phyloP scores from a whole-genome alignment of 108 stramenopile species.

The Nitzschia palea region DNA sequence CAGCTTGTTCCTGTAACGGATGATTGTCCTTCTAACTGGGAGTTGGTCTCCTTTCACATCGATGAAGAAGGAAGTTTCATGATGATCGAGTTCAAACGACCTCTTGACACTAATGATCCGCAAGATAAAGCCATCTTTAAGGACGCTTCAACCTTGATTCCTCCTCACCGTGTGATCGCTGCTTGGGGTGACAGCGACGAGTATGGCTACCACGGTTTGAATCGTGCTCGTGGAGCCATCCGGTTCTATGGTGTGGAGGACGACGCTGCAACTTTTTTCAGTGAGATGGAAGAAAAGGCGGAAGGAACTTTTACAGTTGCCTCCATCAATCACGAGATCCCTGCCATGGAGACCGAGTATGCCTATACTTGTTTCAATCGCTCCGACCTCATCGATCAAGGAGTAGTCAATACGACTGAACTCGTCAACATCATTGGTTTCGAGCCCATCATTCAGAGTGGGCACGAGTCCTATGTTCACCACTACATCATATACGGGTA shows the following conservation, averaged over 20 bases:
- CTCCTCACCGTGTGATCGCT: conserved; percentile 49
- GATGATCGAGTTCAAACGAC: conserved; percentile 54
- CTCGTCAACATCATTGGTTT: conserved; percentile 29
- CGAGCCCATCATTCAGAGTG: conserved; percentile 31
- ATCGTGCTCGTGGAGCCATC: conserved; percentile 34
- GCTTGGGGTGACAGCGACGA: conserved; percentile 57
- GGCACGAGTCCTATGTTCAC: conserved; percentile 38
- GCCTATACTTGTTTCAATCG: conserved; percentile 38
- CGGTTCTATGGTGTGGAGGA: conserved; percentile 36
- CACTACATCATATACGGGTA: conserved; percentile 33
- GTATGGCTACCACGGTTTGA: conserved; percentile 46
- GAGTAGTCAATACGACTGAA: conserved; percentile 21
- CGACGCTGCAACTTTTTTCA: conserved; percentile 18
- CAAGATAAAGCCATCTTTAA: conserved; percentile 44
- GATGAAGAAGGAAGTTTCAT: conserved; percentile 37
- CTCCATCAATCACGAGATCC: conserved; percentile 27
- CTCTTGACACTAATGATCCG: conserved; percentile 45
- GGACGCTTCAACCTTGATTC: conserved; percentile 21
- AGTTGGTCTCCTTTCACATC: conserved; percentile 8
- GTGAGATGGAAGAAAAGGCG: conserved; percentile 16
- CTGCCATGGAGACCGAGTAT: conserved; percentile 42
- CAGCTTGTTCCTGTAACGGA: conserved; percentile 18
- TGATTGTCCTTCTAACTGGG: conserved; percentile 53
- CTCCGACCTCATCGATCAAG: conserved; percentile 35
- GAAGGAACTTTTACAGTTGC: conserved; percentile 45